phyloP scores from a whole-genome alignment of 106 monocot species.

The Platanthera zijinensis region DNA sequence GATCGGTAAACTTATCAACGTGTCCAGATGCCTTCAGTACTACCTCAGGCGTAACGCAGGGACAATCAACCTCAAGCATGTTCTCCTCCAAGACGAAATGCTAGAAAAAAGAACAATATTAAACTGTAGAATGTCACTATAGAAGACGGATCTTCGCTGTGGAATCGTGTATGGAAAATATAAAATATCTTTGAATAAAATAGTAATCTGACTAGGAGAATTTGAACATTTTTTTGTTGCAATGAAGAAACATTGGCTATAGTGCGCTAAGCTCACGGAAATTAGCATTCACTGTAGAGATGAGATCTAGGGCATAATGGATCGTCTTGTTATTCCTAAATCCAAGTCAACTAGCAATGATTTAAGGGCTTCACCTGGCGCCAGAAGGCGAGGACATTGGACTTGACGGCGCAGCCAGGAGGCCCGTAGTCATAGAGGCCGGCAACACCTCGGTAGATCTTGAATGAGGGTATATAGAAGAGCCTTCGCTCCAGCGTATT shows the following conservation, averaged over 20 bases:
- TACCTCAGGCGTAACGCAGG: conserved; percentile 86
- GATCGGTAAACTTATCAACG: conserved; percentile 94
- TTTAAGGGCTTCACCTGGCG: conserved; percentile 54
- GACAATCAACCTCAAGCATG: conserved; percentile 92
- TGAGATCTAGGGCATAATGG: not conserved
- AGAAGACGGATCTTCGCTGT: not conserved
- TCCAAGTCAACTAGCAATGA: not conserved
- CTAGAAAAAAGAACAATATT: conserved; percentile 15
- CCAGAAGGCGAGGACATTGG: conserved; percentile 90
- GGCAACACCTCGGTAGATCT: conserved; percentile 94
- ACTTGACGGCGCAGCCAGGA: conserved; percentile 76
- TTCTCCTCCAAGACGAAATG: conserved; percentile 97
- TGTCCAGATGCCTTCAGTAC: conserved; percentile 93
- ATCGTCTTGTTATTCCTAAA: not conserved
- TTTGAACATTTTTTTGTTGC: not conserved
- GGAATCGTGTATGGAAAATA: not conserved
- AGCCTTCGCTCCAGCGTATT: conserved; percentile 82
- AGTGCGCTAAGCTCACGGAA: not conserved
- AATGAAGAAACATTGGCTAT: not conserved
- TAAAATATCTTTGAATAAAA: not conserved
- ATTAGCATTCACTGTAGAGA: not conserved
- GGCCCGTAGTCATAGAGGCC: conserved; percentile 95
- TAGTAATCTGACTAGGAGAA: not conserved
- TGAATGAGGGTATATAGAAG: conserved; percentile 84
- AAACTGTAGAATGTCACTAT: not conserved